A percentile compares a stretch with the other conserved stretches of the same genome.
phyloP scores from a whole-genome alignment of 345 rosid genomes.

The Eucalyptus cloeziana region DNA sequence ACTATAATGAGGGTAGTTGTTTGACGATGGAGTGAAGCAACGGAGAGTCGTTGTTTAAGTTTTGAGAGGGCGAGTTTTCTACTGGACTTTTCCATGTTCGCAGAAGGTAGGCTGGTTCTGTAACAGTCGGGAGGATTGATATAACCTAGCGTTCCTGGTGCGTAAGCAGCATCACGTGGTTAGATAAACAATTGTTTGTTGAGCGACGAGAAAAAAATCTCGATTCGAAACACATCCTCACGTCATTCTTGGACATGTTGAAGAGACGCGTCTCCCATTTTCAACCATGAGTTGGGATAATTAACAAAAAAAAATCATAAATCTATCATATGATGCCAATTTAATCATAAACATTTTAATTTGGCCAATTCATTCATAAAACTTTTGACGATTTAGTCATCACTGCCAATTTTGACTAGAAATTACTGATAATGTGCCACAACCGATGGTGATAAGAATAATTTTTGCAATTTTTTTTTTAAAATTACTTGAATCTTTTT shows the following conservation, averaged over 20 bases:
- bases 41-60: background rate
- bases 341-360: accelerated
- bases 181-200: background rate
- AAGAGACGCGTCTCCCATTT: background rate
- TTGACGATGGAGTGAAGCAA: background rate
- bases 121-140: background rate
- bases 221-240: background rate
- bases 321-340: accelerated
- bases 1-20: background rate
- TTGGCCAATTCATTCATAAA: background rate
- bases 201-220: background rate
- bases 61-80: background rate
- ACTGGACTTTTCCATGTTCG: background rate
- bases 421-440: accelerated
- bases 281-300: background rate
- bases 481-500: background rate
- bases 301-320: background rate
- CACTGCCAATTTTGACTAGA: accelerated
- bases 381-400: background rate
- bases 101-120: background rate
- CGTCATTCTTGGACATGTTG: background rate
- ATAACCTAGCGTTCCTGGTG: background rate
- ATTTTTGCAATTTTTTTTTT: background rate
- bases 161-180: background rate
- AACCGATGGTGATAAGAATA: accelerated